These are phyloP conservation scores for Phytopythium montanum DNA, from an alignment of 352 stramenopile species.

Conservation along the genomic window DNA sequence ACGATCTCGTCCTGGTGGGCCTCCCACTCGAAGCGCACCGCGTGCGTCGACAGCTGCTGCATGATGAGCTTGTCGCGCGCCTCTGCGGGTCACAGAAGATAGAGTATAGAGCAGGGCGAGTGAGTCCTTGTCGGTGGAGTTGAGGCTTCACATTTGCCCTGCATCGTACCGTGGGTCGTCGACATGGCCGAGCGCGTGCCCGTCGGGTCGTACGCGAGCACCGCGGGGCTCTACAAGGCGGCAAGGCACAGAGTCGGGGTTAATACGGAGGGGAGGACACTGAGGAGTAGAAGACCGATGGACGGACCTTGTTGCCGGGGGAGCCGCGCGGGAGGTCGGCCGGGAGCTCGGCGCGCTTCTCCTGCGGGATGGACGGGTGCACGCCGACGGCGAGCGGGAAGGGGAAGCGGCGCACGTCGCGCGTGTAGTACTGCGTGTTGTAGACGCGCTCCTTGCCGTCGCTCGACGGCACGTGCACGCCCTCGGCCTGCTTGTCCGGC, in stretches of 20 bases:
- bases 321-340: slow-evolving; percentile 64
- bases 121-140: background rate
- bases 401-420: slow-evolving; percentile 73
- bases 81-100: no score
- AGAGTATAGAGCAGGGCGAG: background rate
- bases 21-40: slow-evolving; percentile 83
- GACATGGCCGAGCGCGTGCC: slow-evolving; percentile 86
- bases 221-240: slow-evolving; percentile 60
- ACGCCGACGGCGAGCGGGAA: slow-evolving; percentile 61
- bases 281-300: background rate
- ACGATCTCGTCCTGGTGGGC: slow-evolving; percentile 69
- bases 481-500: slow-evolving; percentile 59
- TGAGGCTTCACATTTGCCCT: background rate
- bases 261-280: background rate
- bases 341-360: slow-evolving; percentile 59
- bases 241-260: background rate
- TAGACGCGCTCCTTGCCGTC: slow-evolving; percentile 80
- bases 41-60: slow-evolving; percentile 66
- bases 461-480: slow-evolving; percentile 64
- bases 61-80: slow-evolving; percentile 70
- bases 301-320: slow-evolving; percentile 68
- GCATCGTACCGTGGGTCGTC: slow-evolving; percentile 60
- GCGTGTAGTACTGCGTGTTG: slow-evolving; percentile 90
- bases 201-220: slow-evolving; percentile 80
- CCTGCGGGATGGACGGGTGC: slow-evolving; percentile 63